A percentile compares a stretch with the other conserved stretches of the same genome.
Conservation (phyloP, 768 basidiomycete species). For the Cubamyces sp. region DNA sequence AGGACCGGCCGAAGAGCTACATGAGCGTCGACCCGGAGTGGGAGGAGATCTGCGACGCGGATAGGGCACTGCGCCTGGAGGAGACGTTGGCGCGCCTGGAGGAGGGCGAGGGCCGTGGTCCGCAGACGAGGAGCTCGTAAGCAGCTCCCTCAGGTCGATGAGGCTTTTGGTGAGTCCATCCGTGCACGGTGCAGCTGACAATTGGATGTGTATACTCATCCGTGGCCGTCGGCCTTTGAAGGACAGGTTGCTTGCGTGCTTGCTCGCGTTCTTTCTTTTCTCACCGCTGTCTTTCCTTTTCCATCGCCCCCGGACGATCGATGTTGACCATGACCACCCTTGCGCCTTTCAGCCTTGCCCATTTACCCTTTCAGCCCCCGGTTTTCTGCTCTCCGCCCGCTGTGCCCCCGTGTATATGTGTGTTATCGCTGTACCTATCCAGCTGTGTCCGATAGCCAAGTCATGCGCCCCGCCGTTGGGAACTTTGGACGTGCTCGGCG, state of each 20-base stretch:
- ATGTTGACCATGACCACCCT: background rate
- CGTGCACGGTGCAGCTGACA: background rate
- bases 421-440: constrained; percentile 19
- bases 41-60: constrained; percentile 57
- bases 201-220: no score
- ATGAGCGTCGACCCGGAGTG: constrained; percentile 57
- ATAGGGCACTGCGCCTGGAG: constrained; percentile 56
- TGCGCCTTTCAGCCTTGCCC: no score
- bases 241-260: no score
- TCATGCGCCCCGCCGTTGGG: constrained; percentile 7
- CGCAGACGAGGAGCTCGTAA: constrained; percentile 14
- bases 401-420: constrained; percentile 7
- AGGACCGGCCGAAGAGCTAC: constrained; percentile 58
- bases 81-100: constrained; percentile 54
- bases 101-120: constrained; percentile 24
- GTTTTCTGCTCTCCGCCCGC: background rate
- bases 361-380: no score
- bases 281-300: background rate
- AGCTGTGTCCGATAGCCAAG: constrained; percentile 4
- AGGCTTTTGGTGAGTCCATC: constrained; percentile 8
- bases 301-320: background rate
- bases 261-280: background rate
- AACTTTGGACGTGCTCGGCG: background rate
- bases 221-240: no score
- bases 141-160: background rate